Conservation (phyloP, 371 early-diverging fungal genomes). For the Mortierella sp. region DNA sequence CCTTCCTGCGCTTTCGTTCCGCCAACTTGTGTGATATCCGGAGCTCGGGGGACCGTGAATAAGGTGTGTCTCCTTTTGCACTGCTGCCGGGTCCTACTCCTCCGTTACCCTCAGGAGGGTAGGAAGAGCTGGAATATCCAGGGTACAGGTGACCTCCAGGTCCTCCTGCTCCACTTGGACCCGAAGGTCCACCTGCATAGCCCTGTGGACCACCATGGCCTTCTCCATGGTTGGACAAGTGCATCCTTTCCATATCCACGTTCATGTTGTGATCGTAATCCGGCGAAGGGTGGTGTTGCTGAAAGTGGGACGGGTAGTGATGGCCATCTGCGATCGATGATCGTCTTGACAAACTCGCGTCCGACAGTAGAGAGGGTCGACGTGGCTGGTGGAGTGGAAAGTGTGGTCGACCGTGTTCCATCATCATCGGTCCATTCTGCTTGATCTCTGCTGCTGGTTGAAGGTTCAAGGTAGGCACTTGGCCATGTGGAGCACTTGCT, state of each 20-base stretch:
- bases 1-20: conserved; percentile 84
- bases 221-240: conserved; percentile 31
- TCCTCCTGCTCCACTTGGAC: neutral
- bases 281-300: conserved; percentile 16
- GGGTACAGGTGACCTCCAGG: conserved; percentile 47
- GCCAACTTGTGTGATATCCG: conserved; percentile 85
- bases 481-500: conserved; percentile 6
- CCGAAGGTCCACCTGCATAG: neutral
- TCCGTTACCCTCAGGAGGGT: conserved; percentile 1
- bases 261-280: conserved; percentile 49
- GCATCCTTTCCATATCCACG: conserved; percentile 48
- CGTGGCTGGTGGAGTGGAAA: conserved; percentile 49
- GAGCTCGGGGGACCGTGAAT: conserved; percentile 75
- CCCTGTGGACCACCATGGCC: neutral
- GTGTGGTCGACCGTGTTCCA: conserved; percentile 35
- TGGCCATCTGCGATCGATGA: conserved; percentile 39
- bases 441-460: conserved; percentile 51
- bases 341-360: conserved; percentile 34
- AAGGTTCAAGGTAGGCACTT: conserved; percentile 35
- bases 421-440: conserved; percentile 12
- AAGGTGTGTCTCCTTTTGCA: conserved; percentile 66
- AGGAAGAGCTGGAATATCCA: conserved; percentile 31
- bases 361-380: conserved; percentile 40
- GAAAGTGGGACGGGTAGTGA: conserved; percentile 30
- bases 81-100: conserved; percentile 5